These are phyloP conservation scores for Eruca vesicaria DNA, from an alignment of 441 rosid genomes.

Conservation along the genomic window DNA sequence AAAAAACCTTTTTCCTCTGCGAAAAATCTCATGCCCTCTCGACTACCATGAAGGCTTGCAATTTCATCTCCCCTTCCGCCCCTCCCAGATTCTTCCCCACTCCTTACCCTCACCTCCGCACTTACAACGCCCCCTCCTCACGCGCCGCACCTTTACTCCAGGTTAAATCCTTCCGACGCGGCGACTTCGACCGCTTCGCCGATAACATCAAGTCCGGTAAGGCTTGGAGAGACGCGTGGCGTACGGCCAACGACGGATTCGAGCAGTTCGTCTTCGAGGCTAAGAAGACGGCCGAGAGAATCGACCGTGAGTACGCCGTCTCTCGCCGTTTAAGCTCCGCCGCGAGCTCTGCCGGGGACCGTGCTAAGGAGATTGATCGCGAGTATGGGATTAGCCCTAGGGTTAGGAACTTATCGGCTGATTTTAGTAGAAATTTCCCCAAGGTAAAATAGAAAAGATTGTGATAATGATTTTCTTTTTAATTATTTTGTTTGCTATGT, in stretches of 20 bases:
- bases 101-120: conserved; percentile 16
- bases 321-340: conserved; percentile 57
- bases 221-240: conserved; percentile 75
- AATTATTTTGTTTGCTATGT: too few relatives aligned
- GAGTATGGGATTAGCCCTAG: conserved; percentile 63
- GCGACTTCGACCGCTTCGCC: conserved; percentile 75
- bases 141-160: conserved; percentile 27
- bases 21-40: conserved; percentile 24
- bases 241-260: conserved; percentile 73
- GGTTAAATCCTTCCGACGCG: conserved; percentile 55
- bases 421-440: conserved; percentile 80
- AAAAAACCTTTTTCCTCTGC: background rate
- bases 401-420: conserved; percentile 62
- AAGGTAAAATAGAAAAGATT: conserved; percentile 37
- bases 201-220: conserved; percentile 58
- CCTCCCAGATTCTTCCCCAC: conserved; percentile 28
- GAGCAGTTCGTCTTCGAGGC: conserved; percentile 78
- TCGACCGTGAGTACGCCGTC: conserved; percentile 76
- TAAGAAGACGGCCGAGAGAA: conserved; percentile 73
- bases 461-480: too few relatives aligned
- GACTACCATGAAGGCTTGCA: conserved; percentile 23
- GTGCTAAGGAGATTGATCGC: conserved; percentile 75
- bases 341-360: conserved; percentile 55
- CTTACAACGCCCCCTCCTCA: background rate
- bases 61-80: conserved; percentile 28